Evolutionary conservation across 1,139 yeast species (phyloP), one percentile per base, ranked within the genome.

Genomic region (Sugiyamaella pinicola): DNA sequence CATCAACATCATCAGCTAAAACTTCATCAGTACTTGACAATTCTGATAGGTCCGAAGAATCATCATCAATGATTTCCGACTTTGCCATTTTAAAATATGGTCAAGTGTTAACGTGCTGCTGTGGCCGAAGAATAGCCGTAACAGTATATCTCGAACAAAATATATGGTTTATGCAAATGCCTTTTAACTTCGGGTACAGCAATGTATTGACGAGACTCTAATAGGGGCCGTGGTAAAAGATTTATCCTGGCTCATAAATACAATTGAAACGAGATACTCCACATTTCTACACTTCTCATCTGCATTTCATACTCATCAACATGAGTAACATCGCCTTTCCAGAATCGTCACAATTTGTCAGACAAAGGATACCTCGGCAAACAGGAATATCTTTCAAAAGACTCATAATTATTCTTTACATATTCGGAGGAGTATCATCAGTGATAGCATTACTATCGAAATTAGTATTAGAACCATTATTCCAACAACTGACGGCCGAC

Each of bases 341-440:
- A 18, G 66, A 63, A 44, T 24, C 59, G 3, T 52, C 60, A 18
- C 53, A 59, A 46, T 59, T 61, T 35, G 52, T 59, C 5, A 40
- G 52, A 9, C 42, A 39, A 29, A 51, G 53, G 49, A 28, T 43
- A 2, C 47, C 52, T 10, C 47, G 35, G 4, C 55, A 51, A 15
- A 47, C 57, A 18, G 51, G 64, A 31, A 55, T 62, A 10, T 62
- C 61, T 29, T 55, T 69, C 31, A 53, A 58, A 28, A 60, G 63
- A 26, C 61, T 70, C 34, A 54, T 69, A 3, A 66, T 67, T 1
- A 51, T 70, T 10, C 51, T 67, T 13, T 70, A 70, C 51, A 55
- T 64, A 4, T 70, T 67, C 53, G 74, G 73, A 1, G 74, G 74
- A 1, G 58, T 65, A 4, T 59, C 69, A 6, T 69, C 68, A 0